Conservation (phyloP, 2,329 filamentous ascomycete genomes). For the Alternaria novae-zelandiae region DNA sequence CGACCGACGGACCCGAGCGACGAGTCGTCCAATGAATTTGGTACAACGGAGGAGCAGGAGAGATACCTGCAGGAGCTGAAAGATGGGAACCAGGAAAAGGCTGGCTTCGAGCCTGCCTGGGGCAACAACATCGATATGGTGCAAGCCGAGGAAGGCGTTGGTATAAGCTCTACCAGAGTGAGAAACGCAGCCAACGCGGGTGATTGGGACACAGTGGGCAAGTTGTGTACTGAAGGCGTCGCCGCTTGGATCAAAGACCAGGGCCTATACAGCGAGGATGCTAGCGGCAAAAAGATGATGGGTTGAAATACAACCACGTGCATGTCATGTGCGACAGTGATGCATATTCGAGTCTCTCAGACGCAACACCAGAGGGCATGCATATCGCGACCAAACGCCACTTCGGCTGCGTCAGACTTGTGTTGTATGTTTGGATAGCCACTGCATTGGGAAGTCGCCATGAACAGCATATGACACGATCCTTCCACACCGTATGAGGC, state of each 20-base stretch:
- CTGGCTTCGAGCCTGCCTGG: conserved; percentile 67
- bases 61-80: conserved; percentile 61
- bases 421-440: background rate
- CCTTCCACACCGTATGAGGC: background rate
- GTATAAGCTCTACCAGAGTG: conserved; percentile 67
- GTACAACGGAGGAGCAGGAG: conserved; percentile 61
- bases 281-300: conserved; percentile 46
- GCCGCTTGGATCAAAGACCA: conserved; percentile 63
- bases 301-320: conserved; percentile 25
- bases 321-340: background rate
- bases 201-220: conserved; percentile 57
- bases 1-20: conserved; percentile 55
- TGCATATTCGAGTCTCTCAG: background rate
- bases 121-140: conserved; percentile 66
- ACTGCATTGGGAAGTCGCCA: background rate
- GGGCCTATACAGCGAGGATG: conserved; percentile 60
- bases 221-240: conserved; percentile 65
- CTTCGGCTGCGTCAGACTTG: background rate
- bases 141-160: conserved; percentile 55
- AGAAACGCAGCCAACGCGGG: conserved; percentile 60
- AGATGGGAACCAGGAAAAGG: conserved; percentile 55
- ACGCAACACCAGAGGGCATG: background rate
- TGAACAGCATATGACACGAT: background rate
- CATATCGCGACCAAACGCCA: background rate
- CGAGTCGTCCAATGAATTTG: conserved; percentile 62